A percentile compares a stretch with the other conserved stretches of the same genome.
phyloP scores from a whole-genome alignment of 1,284 basidiomycete species.

The Xerocomus minutiporus region DNA sequence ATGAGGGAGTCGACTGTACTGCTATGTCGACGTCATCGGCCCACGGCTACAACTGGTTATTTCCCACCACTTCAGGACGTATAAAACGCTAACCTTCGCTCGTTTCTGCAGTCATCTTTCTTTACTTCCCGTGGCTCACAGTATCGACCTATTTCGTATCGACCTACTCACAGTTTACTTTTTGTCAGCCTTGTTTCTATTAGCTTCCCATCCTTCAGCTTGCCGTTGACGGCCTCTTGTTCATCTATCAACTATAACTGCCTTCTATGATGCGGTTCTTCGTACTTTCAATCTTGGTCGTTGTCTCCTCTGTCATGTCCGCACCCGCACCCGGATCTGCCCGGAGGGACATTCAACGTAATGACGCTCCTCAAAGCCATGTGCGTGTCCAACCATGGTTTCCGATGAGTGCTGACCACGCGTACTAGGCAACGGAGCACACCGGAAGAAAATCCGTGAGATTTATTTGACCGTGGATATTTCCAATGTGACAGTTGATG shows the following conservation, averaged over 20 bases:
- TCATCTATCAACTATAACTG: not conserved
- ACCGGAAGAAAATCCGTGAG: not conserved
- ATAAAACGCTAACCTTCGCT: conserved; percentile 2
- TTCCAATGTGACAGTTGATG: not conserved
- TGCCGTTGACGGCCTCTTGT: not conserved
- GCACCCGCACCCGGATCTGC: not conserved
- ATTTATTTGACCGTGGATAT: not conserved
- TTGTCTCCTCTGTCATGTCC: not conserved
- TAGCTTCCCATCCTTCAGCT: not conserved
- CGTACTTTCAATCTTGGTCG: not conserved
- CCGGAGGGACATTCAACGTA: not conserved
- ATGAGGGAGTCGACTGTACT: too few relatives aligned
- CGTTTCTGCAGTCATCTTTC: not conserved
- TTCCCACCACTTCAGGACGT: not conserved
- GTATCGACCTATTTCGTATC: not conserved
- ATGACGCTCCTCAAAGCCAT: not conserved
- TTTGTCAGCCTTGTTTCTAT: not conserved
- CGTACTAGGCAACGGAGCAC: not conserved
- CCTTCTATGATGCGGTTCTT: not conserved
- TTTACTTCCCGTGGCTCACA: too few relatives aligned
- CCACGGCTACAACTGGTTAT: too few relatives aligned
- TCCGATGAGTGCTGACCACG: not conserved
- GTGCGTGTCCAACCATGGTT: not conserved
- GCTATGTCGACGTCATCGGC: too few relatives aligned
- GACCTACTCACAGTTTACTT: not conserved